Evolutionary conservation across 768 basidiomycete genomes (phyloP).

Genomic region (Psilocybe cyanescens): DNA sequence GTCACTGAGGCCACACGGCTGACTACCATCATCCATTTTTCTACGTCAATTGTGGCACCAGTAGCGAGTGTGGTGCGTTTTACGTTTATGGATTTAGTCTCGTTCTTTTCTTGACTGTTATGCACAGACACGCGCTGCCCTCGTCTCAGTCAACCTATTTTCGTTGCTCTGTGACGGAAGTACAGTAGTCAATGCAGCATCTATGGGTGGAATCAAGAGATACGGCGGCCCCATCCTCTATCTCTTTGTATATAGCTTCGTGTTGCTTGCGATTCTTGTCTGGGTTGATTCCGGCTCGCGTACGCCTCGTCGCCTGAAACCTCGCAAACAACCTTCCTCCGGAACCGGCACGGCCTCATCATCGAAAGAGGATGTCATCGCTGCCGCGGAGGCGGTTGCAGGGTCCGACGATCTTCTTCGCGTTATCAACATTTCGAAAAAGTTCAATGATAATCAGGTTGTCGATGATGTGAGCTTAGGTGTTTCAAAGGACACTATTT

Average conservation of each 20-base stretch:
- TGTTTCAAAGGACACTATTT: conserved; percentile 61
- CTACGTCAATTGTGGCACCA: conserved; percentile 68
- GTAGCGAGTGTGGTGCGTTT: conserved; percentile 67
- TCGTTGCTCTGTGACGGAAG: conserved; percentile 70
- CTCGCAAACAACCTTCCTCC: conserved; percentile 18
- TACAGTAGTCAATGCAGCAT: conserved; percentile 45
- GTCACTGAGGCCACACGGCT: conserved; percentile 54
- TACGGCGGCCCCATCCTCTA: conserved; percentile 81
- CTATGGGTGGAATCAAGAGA: conserved; percentile 56
- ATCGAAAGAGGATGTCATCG: conserved; percentile 49
- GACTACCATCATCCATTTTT: conserved; percentile 72
- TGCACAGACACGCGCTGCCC: conserved; percentile 60
- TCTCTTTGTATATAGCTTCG: conserved; percentile 60
- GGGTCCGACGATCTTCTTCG: conserved; percentile 61
- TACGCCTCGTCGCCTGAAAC: conserved; percentile 43
- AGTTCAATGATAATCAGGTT: conserved; percentile 57
- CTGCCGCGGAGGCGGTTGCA: conserved; percentile 53
- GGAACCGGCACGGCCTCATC: conserved; percentile 16
- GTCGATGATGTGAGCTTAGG: conserved; percentile 79
- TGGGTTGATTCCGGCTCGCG: conserved; percentile 75
- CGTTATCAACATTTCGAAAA: conserved; percentile 68
- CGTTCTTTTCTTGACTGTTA: background rate
- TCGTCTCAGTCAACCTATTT: conserved; percentile 80
- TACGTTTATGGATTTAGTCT: background rate
- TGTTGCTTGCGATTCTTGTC: conserved; percentile 67